Percentiles rank a stretch among this genome's conserved stretches.
These are phyloP conservation scores for Linanthus parryae DNA, from an alignment of 148 eudicot species.

Conservation along the genomic window DNA sequence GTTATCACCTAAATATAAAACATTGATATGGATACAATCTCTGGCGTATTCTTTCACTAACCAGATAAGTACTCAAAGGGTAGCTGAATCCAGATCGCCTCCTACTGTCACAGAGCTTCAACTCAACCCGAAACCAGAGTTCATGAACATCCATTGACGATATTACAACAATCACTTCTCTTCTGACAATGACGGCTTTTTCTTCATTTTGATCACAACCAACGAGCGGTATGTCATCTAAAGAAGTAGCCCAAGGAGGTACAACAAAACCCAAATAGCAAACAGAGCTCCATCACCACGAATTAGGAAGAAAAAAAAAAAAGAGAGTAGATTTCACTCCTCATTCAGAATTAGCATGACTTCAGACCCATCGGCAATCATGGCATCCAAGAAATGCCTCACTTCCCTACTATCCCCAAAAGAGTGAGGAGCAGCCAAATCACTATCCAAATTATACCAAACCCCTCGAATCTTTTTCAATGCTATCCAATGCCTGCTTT, in stretches of 20 bases:
- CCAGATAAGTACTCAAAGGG: too few species aligned
- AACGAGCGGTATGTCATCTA: too few species aligned
- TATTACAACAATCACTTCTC: constrained; percentile 1
- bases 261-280: constrained; percentile 4
- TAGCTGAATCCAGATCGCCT: too few species aligned
- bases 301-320: not conserved
- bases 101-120: too few species aligned
- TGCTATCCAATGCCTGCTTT: constrained; percentile 76
- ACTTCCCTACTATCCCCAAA: constrained; percentile 50
- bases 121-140: too few species aligned
- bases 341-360: constrained; percentile 65
- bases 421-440: constrained; percentile 49
- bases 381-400: constrained; percentile 58
- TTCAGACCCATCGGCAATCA: constrained; percentile 51
- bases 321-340: constrained; percentile 10
- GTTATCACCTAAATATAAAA: too few species aligned
- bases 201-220: too few species aligned
- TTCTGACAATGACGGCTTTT: too few species aligned
- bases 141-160: too few species aligned
- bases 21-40: too few species aligned
- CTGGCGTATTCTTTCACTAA: too few species aligned
- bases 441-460: constrained; percentile 99
- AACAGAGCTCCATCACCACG: not conserved
- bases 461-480: constrained; percentile 56
- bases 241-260: not conserved